Conservation (phyloP, 768 basidiomycete genomes). For the Hypsizygus marmoreus region DNA sequence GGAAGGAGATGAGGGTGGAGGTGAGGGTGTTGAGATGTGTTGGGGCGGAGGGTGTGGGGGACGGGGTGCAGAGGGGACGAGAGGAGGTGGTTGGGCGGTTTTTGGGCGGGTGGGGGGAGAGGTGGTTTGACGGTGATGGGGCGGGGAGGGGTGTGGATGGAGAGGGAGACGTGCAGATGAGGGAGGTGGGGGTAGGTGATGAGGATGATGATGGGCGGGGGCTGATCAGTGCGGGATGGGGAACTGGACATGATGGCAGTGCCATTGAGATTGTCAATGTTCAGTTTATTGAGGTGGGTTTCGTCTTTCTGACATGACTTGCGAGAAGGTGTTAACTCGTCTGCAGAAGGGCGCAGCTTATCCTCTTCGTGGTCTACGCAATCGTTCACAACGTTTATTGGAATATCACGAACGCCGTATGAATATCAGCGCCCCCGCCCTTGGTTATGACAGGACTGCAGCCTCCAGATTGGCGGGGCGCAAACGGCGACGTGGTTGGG, state of each 20-base stretch:
- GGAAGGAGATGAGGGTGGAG: constrained; percentile 42
- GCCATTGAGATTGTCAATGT: constrained; percentile 71
- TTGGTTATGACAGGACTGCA: constrained; percentile 19
- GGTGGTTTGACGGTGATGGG: constrained; percentile 30
- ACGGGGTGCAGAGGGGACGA: constrained; percentile 19
- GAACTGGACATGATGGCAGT: constrained; percentile 77
- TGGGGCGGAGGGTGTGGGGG: constrained; percentile 13
- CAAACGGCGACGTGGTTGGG: constrained; percentile 43
- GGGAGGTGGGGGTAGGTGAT: constrained; percentile 22
- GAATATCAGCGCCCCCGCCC: constrained; percentile 36
- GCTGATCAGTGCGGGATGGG: constrained; percentile 72
- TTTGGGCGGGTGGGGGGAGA: constrained; percentile 47
- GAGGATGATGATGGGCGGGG: constrained; percentile 60
- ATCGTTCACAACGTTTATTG: constrained; percentile 63
- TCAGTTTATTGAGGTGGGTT: constrained; percentile 62
- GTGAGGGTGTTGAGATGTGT: constrained; percentile 42
- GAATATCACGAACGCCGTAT: constrained; percentile 67
- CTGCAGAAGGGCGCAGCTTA: constrained; percentile 52
- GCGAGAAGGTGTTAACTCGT: constrained; percentile 1
- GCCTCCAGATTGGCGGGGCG: constrained; percentile 38
- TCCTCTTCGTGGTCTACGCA: constrained; percentile 52
- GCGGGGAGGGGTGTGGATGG: constrained; percentile 26
- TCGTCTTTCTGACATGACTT: constrained; percentile 1
- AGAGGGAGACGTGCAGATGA: constrained; percentile 28
- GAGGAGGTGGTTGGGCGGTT: constrained; percentile 50